A percentile compares a stretch with the other conserved stretches of the same genome.
Conservation (phyloP, 371 early-diverging fungal genomes). For the Rhizomucor miehei region DNA sequence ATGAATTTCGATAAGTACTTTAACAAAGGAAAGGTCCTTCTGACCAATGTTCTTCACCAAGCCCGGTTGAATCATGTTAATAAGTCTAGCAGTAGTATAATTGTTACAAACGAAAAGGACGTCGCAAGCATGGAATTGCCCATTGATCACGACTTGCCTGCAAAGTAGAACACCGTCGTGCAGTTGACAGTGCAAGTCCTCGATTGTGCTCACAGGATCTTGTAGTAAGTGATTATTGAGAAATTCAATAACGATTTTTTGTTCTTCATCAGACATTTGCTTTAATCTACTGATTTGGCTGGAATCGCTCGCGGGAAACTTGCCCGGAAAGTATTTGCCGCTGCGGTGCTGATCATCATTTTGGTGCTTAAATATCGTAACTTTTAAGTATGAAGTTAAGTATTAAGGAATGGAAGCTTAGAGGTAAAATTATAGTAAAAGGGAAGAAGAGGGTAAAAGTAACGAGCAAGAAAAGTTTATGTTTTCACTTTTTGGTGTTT, state of each 20-base stretch:
- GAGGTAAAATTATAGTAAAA: no score
- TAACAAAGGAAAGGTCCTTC: constrained; percentile 70
- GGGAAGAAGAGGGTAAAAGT: no score
- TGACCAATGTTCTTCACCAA: constrained; percentile 67
- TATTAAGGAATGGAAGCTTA: no score
- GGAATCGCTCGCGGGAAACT: not conserved
- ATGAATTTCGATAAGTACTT: constrained; percentile 45
- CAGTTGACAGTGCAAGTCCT: constrained; percentile 55
- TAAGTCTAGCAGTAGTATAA: constrained; percentile 40
- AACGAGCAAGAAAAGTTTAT: no score
- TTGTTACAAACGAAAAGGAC: not conserved
- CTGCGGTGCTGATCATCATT: constrained; percentile 4
- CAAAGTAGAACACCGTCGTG: constrained; percentile 82
- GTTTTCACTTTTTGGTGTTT: no score
- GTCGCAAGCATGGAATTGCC: not conserved
- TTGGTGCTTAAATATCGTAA: no score
- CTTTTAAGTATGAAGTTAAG: no score
- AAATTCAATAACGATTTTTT: constrained; percentile 16
- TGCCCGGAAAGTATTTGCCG: constrained; percentile 1
- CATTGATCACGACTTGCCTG: constrained; percentile 46
- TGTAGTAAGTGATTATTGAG: constrained; percentile 18
- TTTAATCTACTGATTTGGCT: constrained; percentile 1
- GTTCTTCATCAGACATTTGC: constrained; percentile 15
- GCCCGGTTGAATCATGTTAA: constrained; percentile 74
- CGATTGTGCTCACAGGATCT: constrained; percentile 2